Evolutionary conservation across 2,329 filamentous ascomycete species (phyloP), one percentile per base, ranked within the genome.

Genomic region (Fragosphaeria purpurea): DNA sequence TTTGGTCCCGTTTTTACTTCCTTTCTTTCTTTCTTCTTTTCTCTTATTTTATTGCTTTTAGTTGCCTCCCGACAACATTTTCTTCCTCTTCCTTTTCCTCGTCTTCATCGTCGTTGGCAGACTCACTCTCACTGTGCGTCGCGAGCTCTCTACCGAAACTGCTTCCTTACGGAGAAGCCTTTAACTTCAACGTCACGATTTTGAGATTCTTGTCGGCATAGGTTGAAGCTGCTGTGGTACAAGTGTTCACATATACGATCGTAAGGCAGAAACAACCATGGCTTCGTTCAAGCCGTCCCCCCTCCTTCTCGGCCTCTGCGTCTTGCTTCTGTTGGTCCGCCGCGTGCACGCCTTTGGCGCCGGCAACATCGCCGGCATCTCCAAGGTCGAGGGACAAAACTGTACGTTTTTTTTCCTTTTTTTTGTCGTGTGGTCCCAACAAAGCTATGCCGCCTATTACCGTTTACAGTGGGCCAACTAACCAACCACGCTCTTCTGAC

Each of bases 281-380:
- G 65, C 71, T 58, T 65, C 67, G 55, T 61, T 71, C 56, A 75
- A 70, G 62, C 69, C 68, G 48, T 69, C 70, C 58, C 70, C 72
- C 61, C 65, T 78, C 60, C 61, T 80, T 54, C 62, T 80, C 65
- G 76, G 73, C 60, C 61, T 83, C 58, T 65, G 78, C 50, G 62
- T 88, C 57, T 69, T 91, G 58, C 71, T 89, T 59, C 69, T 79
- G 57, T 79, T 88, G 61, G 79, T 83, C 49, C 74, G 74, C 54
- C 86, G 85, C 13, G 78, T 80, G 38, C 74, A 84, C 58, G 88
- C 86, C 50, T 95, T 95, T 63, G 88, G 88, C 58, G 88, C 88
- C 60, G 89, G 89, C 55, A 94, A 94, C 67, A 93, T 95, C 64
- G 87, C 86, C 41, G 82, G 84, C 52, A 77, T 88, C 54, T 85